Base-by-base conservation (phyloP, 495 filamentous ascomycete genomes). In the Astrocystis sublimbata region DNA sequence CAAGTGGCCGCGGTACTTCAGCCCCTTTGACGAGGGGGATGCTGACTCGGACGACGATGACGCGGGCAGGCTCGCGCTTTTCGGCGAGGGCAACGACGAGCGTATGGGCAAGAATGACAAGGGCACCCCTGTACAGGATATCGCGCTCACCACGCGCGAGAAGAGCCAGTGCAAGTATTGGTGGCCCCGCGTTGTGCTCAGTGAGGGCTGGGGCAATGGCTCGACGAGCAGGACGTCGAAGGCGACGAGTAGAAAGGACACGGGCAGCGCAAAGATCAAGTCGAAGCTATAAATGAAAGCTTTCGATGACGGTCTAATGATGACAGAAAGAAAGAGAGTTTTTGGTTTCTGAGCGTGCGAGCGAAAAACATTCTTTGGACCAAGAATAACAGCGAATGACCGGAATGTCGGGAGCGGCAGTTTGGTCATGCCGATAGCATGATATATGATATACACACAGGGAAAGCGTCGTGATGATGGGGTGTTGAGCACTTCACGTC, bases 51-150 rank as follows among this genome's bases (percentile, higher is more conserved):
- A 49, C n/a, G 36, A 41, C 6, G 58, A 65, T 19, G 76, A 75
- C 26, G 54, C 49, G 4, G 76, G 73, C 5, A 58, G 51, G 31
- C 62, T 85, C 2, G 70, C 84, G 66, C 73, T 86, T 0, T 87
- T 89, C 69, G 86, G 87, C 15, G 75, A 85, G 57, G 85, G 81
- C 3, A 89, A 89, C 69, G 79, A 88, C 56, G 85, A 88, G 69
- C 64, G 80, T 6, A 62, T 68, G 57, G 68, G 70, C 12, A 81
- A 81, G 2, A 76, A 77, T 12, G 64, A 47, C 6, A 58, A 50
- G 9, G 85, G 83, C 0, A 68, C 71, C 2, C 72, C 81, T 15
- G 84, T 78, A 0, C 66, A 81, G 63, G 70, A 78, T 33, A 69
- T 72, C 31, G 49, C 42, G 65, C 62, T 73, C 73, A 83, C 69